Base-by-base conservation (phyloP, 108 stramenopile genomes). In the Conticribra weissflogii region DNA sequence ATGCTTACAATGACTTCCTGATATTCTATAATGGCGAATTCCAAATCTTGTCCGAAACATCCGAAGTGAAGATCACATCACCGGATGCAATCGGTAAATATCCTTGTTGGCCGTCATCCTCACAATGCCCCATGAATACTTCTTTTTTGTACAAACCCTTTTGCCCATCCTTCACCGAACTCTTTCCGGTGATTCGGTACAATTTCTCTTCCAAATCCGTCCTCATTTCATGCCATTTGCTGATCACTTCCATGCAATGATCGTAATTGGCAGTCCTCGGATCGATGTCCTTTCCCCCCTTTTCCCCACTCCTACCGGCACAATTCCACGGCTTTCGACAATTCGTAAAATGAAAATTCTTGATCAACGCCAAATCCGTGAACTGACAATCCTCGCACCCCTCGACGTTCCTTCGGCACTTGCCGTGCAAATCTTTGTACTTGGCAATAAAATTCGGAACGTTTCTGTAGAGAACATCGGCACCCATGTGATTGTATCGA, bases 291-390 rank as follows among this genome's bases (percentile, higher is more conserved):
- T 69, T 54, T 23, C 56, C 45, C 0, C 19, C 25, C 15, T 46
- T 70, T 12, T 12, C 36, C 23, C 57, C 45, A 12, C 17, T 31
- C 14, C 44, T 64, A 0, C 74, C 74, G 1, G 80, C 67, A 49
- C 86, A 88, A 27, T 83, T 71, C 86, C 86, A 88, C 21, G 86
- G 86, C 62, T 87, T 87, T 21, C 86, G 82, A 44, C 86, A 88
- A 22, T 80, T 76, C 23, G 86, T 88, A 49, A 81, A 88, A 46
- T 88, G 86, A 25, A 88, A 61, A 63, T 59, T 79, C 47, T 83
- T 72, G 15, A 88, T 74, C 48, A 57, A 33, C 18, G 33, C 45
- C 45, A 73, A 28, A 28, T 68, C 70, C 22, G 83, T 88, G 32
- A 46, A 56, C 47, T 68, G 70, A 50, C 86, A 88, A 70, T 88